Evolutionary conservation across 345 rosid genomes (phyloP).

Genomic region (Eucalyptus erythrocorys): DNA sequence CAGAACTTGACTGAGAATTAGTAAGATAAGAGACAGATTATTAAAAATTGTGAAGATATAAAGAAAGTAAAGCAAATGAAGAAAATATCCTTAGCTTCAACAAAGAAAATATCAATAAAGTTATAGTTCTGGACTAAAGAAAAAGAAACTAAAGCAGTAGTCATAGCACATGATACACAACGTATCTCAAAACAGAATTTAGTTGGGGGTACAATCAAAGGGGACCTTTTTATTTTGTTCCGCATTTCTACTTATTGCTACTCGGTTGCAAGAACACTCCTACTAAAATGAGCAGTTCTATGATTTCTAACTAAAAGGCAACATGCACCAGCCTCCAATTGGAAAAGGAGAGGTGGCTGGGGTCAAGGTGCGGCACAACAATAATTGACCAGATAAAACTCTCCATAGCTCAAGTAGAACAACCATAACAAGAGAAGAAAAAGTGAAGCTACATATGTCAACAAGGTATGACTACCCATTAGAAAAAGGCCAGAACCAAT

Average conservation of each 20-base stretch:
- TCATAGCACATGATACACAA: background rate
- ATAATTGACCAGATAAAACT: background rate
- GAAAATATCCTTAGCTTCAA: background rate
- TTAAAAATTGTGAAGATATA: background rate
- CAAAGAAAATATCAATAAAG: background rate
- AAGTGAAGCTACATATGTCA: background rate
- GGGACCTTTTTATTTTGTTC: background rate
- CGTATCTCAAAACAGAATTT: background rate
- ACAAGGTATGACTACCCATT: background rate
- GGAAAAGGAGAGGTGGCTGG: background rate
- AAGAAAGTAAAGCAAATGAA: background rate
- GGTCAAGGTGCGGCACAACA: background rate
- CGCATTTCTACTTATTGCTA: background rate
- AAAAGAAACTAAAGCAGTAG: background rate
- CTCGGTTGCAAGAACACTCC: background rate
- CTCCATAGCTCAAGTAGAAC: background rate
- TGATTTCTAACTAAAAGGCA: background rate
- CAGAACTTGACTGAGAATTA: slow-evolving; percentile 66
- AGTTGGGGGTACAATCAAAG: background rate
- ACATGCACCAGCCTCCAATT: background rate
- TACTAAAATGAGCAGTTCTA: background rate
- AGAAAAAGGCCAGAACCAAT: background rate
- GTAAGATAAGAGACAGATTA: background rate
- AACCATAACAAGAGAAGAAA: background rate
- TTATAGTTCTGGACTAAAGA: background rate